Evolutionary conservation across 2,329 filamentous ascomycete genomes (phyloP).

Genomic region (Verticillium nubilum): DNA sequence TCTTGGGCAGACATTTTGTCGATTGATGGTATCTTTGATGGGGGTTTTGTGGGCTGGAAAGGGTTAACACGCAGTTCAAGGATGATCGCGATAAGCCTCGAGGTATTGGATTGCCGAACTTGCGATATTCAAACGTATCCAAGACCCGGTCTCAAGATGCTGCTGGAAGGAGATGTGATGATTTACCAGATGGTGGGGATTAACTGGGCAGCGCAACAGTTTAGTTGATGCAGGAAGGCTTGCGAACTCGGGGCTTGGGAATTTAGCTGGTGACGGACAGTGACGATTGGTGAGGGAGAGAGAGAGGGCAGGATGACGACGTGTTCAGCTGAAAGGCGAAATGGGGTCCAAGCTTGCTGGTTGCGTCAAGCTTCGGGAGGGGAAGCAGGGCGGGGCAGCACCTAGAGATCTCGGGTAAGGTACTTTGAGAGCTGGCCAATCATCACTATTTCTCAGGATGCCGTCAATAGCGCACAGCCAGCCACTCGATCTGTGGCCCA

Average conservation of each 20-base stretch:
- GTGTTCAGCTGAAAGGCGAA: conserved; percentile 10
- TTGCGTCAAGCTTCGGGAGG: conserved; percentile 12
- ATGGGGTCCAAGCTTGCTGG: not conserved
- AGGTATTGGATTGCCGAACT: not conserved
- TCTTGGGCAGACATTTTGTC: conserved; percentile 69
- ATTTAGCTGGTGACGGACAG: conserved; percentile 10
- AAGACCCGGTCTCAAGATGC: not conserved
- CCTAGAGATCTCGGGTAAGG: not conserved
- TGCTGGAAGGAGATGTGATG: not conserved
- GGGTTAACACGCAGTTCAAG: not conserved
- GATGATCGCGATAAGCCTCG: not conserved
- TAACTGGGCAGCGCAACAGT: not conserved
- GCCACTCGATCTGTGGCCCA: not conserved
- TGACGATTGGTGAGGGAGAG: conserved; percentile 1
- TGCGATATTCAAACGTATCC: not conserved
- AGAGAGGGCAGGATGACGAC: conserved; percentile 12
- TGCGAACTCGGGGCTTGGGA: conserved; percentile 3
- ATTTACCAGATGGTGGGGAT: not conserved
- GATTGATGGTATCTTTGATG: conserved; percentile 7
- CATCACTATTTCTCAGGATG: not conserved
- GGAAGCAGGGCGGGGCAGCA: not conserved
- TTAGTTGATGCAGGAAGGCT: not conserved
- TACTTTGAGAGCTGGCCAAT: not conserved
- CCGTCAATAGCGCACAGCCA: not conserved
- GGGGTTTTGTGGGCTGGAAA: not conserved